Base-by-base conservation (phyloP, 169 alveolate species). In the Plasmodium yoelii region DNA sequence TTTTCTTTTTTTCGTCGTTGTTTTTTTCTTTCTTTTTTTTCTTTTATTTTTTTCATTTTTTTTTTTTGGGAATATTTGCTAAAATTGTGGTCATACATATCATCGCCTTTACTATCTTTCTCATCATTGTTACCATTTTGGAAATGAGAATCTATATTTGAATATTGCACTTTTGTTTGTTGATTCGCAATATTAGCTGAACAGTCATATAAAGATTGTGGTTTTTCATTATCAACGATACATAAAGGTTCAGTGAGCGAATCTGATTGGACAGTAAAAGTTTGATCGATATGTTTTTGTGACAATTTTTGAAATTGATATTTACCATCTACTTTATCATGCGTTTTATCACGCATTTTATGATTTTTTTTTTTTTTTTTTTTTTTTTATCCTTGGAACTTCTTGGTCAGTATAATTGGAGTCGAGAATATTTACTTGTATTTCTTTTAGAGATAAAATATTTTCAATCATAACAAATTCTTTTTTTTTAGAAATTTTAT, bases 401-500 rank as follows among this genome's bases (percentile, higher is more conserved):
- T 10, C 12, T 12, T 13, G 47, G 3, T 44, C 10, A 19, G 7
- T 57, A 1, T 42, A 10, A 39, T 19, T 57, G 12, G 26, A 9
- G n/a, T 57, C 80, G 15, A 80, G 67, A 51, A 80, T 80, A 28
- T 80, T 19, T 0, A 80, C 56, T 53, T 80, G 72, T 5, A 39
- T 46, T 28, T 67, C 51, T 47, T 80, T 69, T 59, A 18, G 6
- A 19, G 56, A 5, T 5, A 34, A 13, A 15, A 51, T 2, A 39
- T n/a, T 44, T 1, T 8, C 19, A 46, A n/a, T 34, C 1, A 13
- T 80, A 15, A 65, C 15, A 24, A 80, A 26, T 47, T 56, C 49
- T 57, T 86, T 70, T 18, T 86, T 86, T 13, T 86, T 86, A 12
- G 59, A 28, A 44, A 86, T 86, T 86, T 86, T 86, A 1, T 63